Conservation (phyloP, 2,329 filamentous ascomycete species). For the Penicillium oxalicum region DNA sequence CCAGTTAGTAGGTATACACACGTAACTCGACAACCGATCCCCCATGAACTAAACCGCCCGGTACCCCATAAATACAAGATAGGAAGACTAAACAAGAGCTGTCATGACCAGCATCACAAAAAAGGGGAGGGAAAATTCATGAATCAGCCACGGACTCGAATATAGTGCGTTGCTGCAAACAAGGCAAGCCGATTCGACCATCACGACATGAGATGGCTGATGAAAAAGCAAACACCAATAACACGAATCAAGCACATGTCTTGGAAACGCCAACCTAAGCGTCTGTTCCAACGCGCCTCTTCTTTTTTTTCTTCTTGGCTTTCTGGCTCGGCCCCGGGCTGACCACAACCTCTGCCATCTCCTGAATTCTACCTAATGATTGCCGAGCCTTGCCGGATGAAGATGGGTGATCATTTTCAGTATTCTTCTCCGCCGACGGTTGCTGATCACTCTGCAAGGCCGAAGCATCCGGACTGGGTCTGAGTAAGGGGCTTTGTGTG, state of each 20-base stretch:
- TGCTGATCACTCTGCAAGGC: neutral
- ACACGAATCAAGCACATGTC: no score
- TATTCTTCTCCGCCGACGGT: neutral
- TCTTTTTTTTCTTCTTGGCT: slow-evolving; percentile 14
- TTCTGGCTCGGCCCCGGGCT: slow-evolving; percentile 13
- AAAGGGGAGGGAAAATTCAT: no score
- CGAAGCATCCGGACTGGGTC: neutral
- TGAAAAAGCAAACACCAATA: no score
- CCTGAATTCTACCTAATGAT: slow-evolving; percentile 15
- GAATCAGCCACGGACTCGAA: no score
- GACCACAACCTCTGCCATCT: slow-evolving; percentile 16
- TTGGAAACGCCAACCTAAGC: no score
- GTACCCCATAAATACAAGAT: neutral
- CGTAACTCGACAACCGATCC: no score
- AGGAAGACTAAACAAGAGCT: neutral
- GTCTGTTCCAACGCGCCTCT: neutral
- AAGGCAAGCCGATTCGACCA: no score
- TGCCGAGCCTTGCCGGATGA: slow-evolving; percentile 16
- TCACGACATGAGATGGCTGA: no score
- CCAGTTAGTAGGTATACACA: no score
- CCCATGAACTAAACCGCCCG: no score
- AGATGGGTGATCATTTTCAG: slow-evolving; percentile 7
- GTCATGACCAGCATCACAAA: slow-evolving; percentile 2
- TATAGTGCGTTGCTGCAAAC: no score
- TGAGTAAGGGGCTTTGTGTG: slow-evolving; percentile 6